Evolutionary conservation across 1,284 basidiomycete species (phyloP), one percentile per base, ranked within the genome.

Genomic region (Leucoagaricus sp.): DNA sequence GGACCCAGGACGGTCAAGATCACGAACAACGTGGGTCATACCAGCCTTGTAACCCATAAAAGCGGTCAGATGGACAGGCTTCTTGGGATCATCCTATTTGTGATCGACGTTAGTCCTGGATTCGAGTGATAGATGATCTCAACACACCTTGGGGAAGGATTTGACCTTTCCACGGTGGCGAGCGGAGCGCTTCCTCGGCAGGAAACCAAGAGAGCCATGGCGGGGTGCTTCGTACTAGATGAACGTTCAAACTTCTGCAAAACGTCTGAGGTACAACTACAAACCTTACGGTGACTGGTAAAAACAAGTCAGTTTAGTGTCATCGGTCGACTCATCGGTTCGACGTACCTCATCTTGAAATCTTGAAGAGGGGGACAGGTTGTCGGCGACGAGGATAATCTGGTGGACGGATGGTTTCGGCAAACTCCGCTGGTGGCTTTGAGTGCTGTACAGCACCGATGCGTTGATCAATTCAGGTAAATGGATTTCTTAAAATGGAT

Each of bases 41-140:
- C 97, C 97, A 66, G 96, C 97, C 88, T 99, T 99, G 92, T 98
- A 99, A 68, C 96, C 97, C 87, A 99, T 88, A 75, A 92, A 82
- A 67, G 97, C 97, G 69, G 97, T 99, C 77, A 99, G 86, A 81
- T 99, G 97, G 63, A 98, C 94, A 58, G 94, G 95, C 81, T 98
- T 98, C 87, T 96, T 98, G 77, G 94, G 86, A 84, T 99, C 96
- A 87, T 99, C 97, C 95, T 97, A 70, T 13, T 49, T 12, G 5
- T 5, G 25, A 25, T 42, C 7, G 13, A 60, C 15, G 47, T 57
- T 5, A 53, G 60, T 61, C 41, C 7, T 50, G 26, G 59, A 47
- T 49, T 49, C 33, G 17, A 10, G 9, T 15, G 15, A 21, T 21
- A 19, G 7, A n/a, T 8, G 13, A 51, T 12, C 9, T 15, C 15